Evolutionary conservation across 148 eudicot species (phyloP).

Genomic region (Rhododendron mucronatum): DNA sequence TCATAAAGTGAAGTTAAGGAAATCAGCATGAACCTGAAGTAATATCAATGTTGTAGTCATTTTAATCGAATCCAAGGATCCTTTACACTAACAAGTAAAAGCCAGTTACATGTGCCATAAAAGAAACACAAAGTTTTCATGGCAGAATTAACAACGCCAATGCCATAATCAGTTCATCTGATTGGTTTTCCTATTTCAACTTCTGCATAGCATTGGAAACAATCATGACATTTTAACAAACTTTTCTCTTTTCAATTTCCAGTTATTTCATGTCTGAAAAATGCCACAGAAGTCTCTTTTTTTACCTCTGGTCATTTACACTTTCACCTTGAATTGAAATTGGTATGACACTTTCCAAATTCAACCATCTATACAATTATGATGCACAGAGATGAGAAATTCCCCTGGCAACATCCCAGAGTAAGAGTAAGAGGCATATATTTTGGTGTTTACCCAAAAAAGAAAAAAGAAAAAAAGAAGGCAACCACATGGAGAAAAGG

Average conservation of each 20-base stretch:
- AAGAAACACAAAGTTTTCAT: background rate
- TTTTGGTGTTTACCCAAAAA: background rate
- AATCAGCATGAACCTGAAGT: background rate
- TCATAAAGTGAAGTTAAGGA: background rate
- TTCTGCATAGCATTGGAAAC: background rate
- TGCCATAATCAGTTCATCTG: background rate
- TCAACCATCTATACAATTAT: background rate
- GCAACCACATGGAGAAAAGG: background rate
- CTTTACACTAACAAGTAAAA: background rate
- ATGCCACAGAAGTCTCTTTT: background rate
- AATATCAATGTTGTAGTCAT: background rate
- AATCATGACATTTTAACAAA: background rate
- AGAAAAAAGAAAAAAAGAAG: background rate
- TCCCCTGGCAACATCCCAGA: background rate
- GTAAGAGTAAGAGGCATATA: background rate
- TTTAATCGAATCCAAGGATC: background rate
- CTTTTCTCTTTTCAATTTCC: background rate
- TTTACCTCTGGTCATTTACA: background rate
- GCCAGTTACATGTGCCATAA: background rate
- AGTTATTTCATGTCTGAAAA: background rate
- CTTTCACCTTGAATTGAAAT: background rate
- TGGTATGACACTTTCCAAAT: background rate
- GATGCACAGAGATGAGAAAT: background rate
- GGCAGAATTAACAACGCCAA: background rate
- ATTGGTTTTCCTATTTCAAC: background rate